A percentile compares a stretch with the other conserved stretches of the same genome.
Evolutionary conservation across 306 rosid species (phyloP).

Genomic region (Cicer arietinum): DNA sequence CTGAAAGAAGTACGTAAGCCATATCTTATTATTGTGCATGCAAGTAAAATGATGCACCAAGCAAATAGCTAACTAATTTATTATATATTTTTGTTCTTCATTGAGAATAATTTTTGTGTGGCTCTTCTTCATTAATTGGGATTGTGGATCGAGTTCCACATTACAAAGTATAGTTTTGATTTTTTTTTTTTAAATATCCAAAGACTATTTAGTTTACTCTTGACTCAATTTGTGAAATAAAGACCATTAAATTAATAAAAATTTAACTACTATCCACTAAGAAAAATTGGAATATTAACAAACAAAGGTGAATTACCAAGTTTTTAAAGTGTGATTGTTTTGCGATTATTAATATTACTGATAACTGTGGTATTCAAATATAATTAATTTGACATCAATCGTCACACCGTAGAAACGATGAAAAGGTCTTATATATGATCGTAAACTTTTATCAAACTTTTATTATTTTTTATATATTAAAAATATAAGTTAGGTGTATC

Average conservation of each 20-base stretch:
- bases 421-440: too few species aligned
- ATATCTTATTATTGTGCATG: conserved; percentile 39
- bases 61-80: conserved; percentile 6
- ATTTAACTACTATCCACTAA: not conserved
- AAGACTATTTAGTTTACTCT: too few species aligned
- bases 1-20: conserved; percentile 59
- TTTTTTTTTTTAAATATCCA: too few species aligned
- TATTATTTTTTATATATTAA: not conserved
- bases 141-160: too few species aligned
- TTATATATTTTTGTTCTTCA: not conserved
- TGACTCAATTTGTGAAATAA: not conserved
- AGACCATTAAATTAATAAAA: not conserved
- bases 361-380: not conserved
- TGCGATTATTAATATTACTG: not conserved
- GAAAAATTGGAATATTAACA: not conserved
- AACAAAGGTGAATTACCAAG: not conserved
- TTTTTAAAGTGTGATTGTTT: not conserved
- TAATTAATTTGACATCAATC: not conserved
- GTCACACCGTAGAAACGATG: not conserved
- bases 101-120: not conserved
- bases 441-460: too few species aligned
- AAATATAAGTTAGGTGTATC: too few species aligned
- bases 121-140: not conserved
- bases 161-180: too few species aligned
- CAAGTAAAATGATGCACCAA: conserved; percentile 35